Conservation (phyloP, 192 early-diverging fungal genomes). For the Coemansia sp. region DNA sequence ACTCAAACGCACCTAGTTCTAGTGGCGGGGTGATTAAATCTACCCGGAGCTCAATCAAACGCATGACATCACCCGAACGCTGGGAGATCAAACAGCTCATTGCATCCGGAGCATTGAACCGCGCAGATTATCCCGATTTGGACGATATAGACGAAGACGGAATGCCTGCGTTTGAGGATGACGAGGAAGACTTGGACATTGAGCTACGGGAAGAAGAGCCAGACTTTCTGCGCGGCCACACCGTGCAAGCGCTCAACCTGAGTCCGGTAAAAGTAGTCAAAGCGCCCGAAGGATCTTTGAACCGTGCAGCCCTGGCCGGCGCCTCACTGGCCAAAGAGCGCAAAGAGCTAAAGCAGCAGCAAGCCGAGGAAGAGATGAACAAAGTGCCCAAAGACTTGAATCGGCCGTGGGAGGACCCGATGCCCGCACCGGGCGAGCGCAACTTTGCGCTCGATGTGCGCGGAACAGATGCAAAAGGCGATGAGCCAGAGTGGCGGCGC, state of each 20-base stretch:
- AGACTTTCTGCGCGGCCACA: slow-evolving; percentile 91
- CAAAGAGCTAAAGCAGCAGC: slow-evolving; percentile 86
- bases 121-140: slow-evolving; percentile 80
- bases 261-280: slow-evolving; percentile 98
- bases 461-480: slow-evolving; percentile 34
- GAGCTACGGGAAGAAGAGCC: slow-evolving; percentile 96
- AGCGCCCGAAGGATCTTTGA: slow-evolving; percentile 95
- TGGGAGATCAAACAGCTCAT: slow-evolving; percentile 99
- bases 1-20: too few species aligned
- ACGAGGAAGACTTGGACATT: slow-evolving; percentile 95
- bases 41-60: slow-evolving; percentile 60
- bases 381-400: slow-evolving; percentile 84
- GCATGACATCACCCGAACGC: slow-evolving; percentile 90
- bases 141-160: slow-evolving; percentile 83
- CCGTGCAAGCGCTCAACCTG: slow-evolving; percentile 75
- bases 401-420: slow-evolving; percentile 90
- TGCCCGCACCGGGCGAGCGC: slow-evolving; percentile 85
- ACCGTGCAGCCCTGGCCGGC: slow-evolving; percentile 90
- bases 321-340: slow-evolving; percentile 93
- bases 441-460: slow-evolving; percentile 93
- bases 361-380: slow-evolving; percentile 72
- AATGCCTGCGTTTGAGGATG: slow-evolving; percentile 74
- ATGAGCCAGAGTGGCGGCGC: slow-evolving; percentile 89
- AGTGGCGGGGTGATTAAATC: not conserved
- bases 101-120: slow-evolving; percentile 86